These are phyloP conservation scores for Fraxinus quadrangulata DNA, from an alignment of 257 asterid species.

Conservation along the genomic window DNA sequence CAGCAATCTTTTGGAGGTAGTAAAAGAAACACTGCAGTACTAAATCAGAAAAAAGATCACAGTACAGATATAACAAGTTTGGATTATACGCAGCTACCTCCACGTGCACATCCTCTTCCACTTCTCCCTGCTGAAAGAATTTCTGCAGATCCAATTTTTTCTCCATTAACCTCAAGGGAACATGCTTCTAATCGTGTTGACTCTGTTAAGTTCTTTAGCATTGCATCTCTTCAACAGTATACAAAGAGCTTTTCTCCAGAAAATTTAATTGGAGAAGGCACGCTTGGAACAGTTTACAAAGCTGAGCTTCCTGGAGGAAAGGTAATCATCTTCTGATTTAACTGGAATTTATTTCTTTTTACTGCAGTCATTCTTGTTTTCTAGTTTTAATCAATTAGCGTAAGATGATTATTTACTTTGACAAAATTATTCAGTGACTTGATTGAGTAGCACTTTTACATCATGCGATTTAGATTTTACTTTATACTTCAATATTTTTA, in stretches of 20 bases:
- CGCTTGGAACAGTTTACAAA: constrained; percentile 71
- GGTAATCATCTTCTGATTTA: constrained; percentile 41
- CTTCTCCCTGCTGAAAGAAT: constrained; percentile 63
- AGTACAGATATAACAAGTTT: constrained; percentile 40
- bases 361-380: background rate
- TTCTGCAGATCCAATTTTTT: constrained; percentile 58
- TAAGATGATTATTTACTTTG: background rate
- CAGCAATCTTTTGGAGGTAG: constrained; percentile 36
- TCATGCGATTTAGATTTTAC: background rate
- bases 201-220: constrained; percentile 46
- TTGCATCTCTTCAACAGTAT: constrained; percentile 83
- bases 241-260: constrained; percentile 88
- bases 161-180: constrained; percentile 39
- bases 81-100: constrained; percentile 36
- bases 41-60: constrained; percentile 46
- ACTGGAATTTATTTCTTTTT: background rate
- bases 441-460: background rate
- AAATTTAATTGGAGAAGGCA: constrained; percentile 77
- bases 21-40: constrained; percentile 35
- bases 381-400: background rate
- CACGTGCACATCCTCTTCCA: constrained; percentile 58
- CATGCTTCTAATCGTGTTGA: constrained; percentile 36
- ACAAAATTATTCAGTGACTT: background rate
- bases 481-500: background rate
- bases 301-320: constrained; percentile 75